phyloP scores from a whole-genome alignment of 306 rosid species.

The Pyrus pyrifolia region DNA sequence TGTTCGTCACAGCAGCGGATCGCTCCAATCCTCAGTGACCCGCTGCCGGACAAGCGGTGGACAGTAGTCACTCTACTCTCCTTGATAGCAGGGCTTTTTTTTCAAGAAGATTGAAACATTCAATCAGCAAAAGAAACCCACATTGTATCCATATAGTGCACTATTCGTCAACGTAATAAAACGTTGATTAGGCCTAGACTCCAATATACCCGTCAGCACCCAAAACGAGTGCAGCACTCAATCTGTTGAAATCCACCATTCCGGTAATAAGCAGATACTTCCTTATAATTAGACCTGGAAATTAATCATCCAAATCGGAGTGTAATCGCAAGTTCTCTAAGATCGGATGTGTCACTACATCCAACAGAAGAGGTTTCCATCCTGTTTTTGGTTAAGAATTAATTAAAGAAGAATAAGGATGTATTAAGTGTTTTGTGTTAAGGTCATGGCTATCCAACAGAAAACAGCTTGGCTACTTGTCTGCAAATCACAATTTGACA shows the following conservation, averaged over 20 bases:
- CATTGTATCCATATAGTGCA: neutral
- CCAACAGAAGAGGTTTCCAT: conserved; percentile 80
- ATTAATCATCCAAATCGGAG: conserved; percentile 9
- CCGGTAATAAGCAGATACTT: conserved; percentile 52
- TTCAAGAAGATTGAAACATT: conserved; percentile 3
- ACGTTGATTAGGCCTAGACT: neutral
- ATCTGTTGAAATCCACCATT: conserved; percentile 68
- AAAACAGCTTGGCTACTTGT: too few species aligned
- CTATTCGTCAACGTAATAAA: neutral
- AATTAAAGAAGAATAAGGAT: neutral
- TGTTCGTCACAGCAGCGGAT: conserved; percentile 42
- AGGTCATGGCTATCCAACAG: too few species aligned
- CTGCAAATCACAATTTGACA: too few species aligned
- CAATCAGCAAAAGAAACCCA: conserved; percentile 1
- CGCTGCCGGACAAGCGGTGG: conserved; percentile 84
- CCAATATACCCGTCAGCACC: conserved; percentile 64
- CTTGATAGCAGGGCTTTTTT: conserved; percentile 63
- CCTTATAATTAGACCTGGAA: conserved; percentile 62
- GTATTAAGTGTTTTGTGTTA: too few species aligned
- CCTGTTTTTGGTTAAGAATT: conserved; percentile 37
- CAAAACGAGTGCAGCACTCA: conserved; percentile 79
- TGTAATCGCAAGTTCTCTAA: conserved; percentile 1
- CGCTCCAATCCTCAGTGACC: conserved; percentile 88
- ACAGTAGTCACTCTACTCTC: conserved; percentile 84
- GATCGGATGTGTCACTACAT: conserved; percentile 43